These are phyloP conservation scores for Populus davidiana DNA, from an alignment of 345 rosid species.

Conservation along the genomic window DNA sequence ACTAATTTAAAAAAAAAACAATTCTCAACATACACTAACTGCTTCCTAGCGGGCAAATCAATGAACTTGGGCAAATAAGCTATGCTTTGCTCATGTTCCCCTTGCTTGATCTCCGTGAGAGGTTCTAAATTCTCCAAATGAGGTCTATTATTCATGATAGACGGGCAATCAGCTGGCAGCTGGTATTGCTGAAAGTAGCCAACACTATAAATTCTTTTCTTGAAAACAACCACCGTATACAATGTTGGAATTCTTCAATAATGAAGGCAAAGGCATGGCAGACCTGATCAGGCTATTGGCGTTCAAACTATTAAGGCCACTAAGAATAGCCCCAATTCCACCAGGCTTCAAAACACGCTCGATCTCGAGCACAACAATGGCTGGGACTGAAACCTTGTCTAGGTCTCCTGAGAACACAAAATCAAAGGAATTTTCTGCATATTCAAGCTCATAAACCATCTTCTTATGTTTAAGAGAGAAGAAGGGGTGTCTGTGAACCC, in stretches of 20 bases:
- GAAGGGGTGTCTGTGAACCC: constrained; percentile 46
- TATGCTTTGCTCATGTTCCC: constrained; percentile 37
- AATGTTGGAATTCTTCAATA: constrained; percentile 61
- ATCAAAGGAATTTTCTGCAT: constrained; percentile 60
- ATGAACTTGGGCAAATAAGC: constrained; percentile 62
- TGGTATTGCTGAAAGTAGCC: constrained; percentile 42
- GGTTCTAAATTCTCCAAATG: constrained; percentile 59
- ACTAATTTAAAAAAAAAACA: no score
- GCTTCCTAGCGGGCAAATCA: constrained; percentile 48
- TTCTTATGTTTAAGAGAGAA: constrained; percentile 62
- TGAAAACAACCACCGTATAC: constrained; percentile 72
- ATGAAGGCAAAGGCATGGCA: constrained; percentile 65
- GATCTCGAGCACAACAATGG: constrained; percentile 69
- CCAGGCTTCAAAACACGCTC: constrained; percentile 78
- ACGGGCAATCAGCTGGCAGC: constrained; percentile 59
- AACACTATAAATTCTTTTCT: constrained; percentile 40
- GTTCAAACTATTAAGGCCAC: constrained; percentile 39
- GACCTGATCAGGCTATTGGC: constrained; percentile 62
- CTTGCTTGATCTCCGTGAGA: constrained; percentile 39
- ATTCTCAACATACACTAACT: constrained; percentile 51
- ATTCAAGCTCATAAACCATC: constrained; percentile 52
- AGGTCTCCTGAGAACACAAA: constrained; percentile 68
- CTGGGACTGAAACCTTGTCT: constrained; percentile 64
- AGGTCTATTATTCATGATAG: constrained; percentile 42
- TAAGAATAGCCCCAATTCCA: constrained; percentile 82